phyloP scores from a whole-genome alignment of 495 filamentous ascomycete genomes.

The Terfezia claveryi region DNA sequence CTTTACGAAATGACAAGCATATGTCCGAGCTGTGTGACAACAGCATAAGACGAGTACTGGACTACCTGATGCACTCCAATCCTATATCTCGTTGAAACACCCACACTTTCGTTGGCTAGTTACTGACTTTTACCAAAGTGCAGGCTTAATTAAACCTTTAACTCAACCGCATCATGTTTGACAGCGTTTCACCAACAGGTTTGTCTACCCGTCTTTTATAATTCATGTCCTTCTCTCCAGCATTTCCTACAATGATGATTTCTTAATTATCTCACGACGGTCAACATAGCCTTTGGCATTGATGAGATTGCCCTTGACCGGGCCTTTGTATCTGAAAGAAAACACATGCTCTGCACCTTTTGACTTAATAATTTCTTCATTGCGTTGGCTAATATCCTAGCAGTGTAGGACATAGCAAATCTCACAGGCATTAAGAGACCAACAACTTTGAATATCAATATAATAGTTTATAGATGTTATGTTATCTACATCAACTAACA shows the following conservation, averaged over 20 bases:
- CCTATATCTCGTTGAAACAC: conserved; percentile 23
- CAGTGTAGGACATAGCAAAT: too few species aligned
- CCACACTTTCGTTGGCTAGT: conserved; percentile 4
- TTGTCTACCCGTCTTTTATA: neutral
- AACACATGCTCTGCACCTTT: conserved; percentile 1
- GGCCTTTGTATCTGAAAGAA: conserved; percentile 38
- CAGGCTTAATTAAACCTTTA: neutral
- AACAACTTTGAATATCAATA: too few species aligned
- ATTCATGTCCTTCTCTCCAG: neutral
- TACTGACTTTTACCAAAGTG: conserved; percentile 1
- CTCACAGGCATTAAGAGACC: too few species aligned
- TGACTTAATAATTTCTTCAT: neutral
- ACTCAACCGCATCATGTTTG: conserved; percentile 3
- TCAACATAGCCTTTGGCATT: conserved; percentile 82
- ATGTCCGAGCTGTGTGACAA: conserved; percentile 46
- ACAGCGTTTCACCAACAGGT: neutral
- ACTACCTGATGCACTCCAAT: conserved; percentile 19
- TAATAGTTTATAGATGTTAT: too few species aligned
- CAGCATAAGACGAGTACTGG: conserved; percentile 38
- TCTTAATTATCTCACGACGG: conserved; percentile 73
- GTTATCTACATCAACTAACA: too few species aligned
- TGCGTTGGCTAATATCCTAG: neutral
- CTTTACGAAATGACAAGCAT: conserved; percentile 60
- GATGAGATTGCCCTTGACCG: conserved; percentile 86
- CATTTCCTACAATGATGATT: conserved; percentile 50